These are phyloP conservation scores for Fusarium temperatum DNA, from an alignment of 2,329 filamentous ascomycete species.

Conservation along the genomic window DNA sequence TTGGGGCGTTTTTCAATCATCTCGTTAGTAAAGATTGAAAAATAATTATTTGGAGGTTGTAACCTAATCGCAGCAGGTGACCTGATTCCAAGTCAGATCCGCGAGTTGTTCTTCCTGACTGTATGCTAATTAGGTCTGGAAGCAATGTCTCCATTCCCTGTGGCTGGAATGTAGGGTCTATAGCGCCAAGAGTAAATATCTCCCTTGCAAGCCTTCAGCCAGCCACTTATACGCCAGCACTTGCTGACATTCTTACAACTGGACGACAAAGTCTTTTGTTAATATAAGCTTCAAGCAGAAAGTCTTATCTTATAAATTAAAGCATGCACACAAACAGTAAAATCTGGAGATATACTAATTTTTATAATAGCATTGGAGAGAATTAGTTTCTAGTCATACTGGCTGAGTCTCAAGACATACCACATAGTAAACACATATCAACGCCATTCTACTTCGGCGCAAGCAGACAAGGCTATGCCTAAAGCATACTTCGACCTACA, in stretches of 20 bases:
- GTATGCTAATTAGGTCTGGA: not conserved
- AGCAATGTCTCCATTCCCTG: not conserved
- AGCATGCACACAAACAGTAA: not conserved
- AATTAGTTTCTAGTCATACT: no score
- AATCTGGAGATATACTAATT: not conserved
- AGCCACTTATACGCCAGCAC: not conserved
- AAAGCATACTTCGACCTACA: not conserved
- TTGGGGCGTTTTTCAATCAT: slow-evolving; percentile 32
- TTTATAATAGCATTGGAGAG: accelerated
- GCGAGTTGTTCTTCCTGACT: not conserved
- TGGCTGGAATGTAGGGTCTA: not conserved
- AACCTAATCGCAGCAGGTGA: not conserved
- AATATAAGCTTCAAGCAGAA: not conserved
- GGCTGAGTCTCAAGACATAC: not conserved
- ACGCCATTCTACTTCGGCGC: not conserved
- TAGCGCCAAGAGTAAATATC: not conserved
- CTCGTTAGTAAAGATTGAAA: slow-evolving; percentile 1
- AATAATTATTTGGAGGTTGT: not conserved
- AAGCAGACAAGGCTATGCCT: not conserved
- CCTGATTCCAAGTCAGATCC: not conserved
- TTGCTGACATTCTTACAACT: not conserved
- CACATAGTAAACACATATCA: not conserved
- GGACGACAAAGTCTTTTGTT: not conserved
- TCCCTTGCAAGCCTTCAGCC: not conserved
- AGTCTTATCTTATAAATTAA: no score